Base-by-base conservation (phyloP, 805 yeast species). In the Candida coquimbonensis region DNA sequence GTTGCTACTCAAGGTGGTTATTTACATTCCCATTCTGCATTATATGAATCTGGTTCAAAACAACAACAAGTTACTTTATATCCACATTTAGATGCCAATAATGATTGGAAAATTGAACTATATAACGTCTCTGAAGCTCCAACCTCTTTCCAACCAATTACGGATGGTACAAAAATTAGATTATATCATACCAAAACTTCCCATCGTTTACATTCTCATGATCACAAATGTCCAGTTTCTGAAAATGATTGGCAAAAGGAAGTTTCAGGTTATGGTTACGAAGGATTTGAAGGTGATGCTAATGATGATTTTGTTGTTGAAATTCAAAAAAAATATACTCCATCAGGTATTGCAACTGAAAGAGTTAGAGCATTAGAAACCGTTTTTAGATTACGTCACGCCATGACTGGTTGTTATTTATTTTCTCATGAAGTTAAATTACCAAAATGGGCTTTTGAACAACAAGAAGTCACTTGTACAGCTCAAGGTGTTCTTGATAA, bases 401-500 rank as follows among this genome's bases (percentile, higher is more conserved):
- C 89, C 32, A 80, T 83, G 84, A 73, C 85, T 25, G 89, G 89
- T 46, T 76, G 87, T 66, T 81, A 79, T 59, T 67, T 86, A 55
- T 86, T 84, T 63, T 81, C 93, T n/a, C 83, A 80, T 53, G 82
- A 77, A 47, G 78, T 75, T 13, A 83, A 83, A 60, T 73, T 86
- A 57, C 95, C 95, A 50, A 78, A 77, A 43, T 85, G 93, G 90
- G 95, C 85, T 1, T 83, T 80, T 53, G 84, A 80, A 50, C 95
- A 86, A 64, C 90, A 82, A 63, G 95, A 86, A 68, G 95, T 86
- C 44, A 79, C 90, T 4, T 76, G 90, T 68, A 88, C 95, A 34
- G 64, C 75, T 17, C 83, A 79, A 54, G 93, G 90, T 63, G 70
- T 72, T 45, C 67, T 76, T 46, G 70, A 75, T 16, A 72, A 81